Base-by-base conservation (phyloP, 2,329 filamentous ascomycete species). In the Coniochaeta sp. region DNA sequence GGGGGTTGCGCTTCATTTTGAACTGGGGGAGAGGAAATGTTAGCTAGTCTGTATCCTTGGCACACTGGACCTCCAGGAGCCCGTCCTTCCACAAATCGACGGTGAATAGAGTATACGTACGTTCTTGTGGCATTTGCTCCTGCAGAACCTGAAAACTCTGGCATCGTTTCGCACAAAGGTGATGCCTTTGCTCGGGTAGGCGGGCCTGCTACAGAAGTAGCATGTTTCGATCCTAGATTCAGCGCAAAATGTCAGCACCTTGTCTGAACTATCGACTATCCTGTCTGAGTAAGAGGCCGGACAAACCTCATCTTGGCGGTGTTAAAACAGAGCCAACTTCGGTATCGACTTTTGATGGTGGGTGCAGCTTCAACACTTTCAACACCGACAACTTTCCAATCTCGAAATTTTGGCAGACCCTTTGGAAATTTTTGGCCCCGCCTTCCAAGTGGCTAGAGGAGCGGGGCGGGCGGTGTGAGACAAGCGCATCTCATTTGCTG, bases 1-100 rank as follows among this genome's bases (percentile, higher is more conserved):
- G 88, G 38, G 93, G 93, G 79, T 98, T 97, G 67, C 95, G 88
- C 89, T 96, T 96, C 91, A 96, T 96, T 79, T 96, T 95, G 85
- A 96, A 96, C 81, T 86, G 28, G 28, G 9, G 28, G 9, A 9
- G 28, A 31, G 28, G 28, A 31, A 31, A 31, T 31, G 28, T 31
- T 31, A 31, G 28, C 28, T 31, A 31, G 5, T 31, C 28, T 9
- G 5, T 5, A 6, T 31, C 28, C 28, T 31, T 31, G 28, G 5
- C 9, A 9, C 9, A 5, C 5, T 31, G 28, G n/a, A n/a, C n/a
- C n/a, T n/a, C n/a, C n/a, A n/a, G n/a, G n/a, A n/a, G n/a, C n/a
- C n/a, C n/a, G n/a, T n/a, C n/a, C n/a, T n/a, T n/a, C n/a, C n/a
- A n/a, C n/a, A n/a, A n/a, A n/a, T n/a, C n/a, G n/a, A n/a, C n/a